phyloP scores from a whole-genome alignment of 805 yeast genomes.

The Saturnispora zaruensis region DNA sequence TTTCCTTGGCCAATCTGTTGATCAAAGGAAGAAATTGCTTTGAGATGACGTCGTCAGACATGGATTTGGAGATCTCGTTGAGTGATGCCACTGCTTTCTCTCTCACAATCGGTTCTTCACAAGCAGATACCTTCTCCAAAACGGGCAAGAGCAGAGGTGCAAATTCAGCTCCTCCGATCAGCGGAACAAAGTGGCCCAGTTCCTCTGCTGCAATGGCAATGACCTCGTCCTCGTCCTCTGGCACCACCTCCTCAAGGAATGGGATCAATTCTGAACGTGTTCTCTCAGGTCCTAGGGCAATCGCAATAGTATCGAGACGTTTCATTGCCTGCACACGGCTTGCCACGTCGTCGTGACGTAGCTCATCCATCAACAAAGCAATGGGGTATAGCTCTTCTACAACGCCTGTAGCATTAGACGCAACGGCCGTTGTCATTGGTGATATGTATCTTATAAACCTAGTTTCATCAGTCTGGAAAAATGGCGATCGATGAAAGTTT shows the following conservation, averaged over 20 bases:
- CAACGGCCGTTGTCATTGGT: conserved; percentile 6
- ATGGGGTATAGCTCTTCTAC: conserved; percentile 76
- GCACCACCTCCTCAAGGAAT: conserved; percentile 79
- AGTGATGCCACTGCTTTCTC: conserved; percentile 89
- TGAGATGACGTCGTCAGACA: conserved; percentile 55
- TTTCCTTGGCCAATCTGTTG: conserved; percentile 70
- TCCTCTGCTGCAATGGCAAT: conserved; percentile 89
- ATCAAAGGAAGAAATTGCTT: conserved; percentile 68
- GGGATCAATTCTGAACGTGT: conserved; percentile 85
- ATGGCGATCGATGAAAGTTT: not conserved
- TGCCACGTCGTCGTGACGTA: conserved; percentile 87
- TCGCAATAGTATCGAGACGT: conserved; percentile 85
- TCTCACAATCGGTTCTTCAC: conserved; percentile 94
- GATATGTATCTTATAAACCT: not conserved
- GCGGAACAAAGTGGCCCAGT: conserved; percentile 79
- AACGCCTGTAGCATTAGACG: not conserved
- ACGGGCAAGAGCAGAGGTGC: conserved; percentile 57
- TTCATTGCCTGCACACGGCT: conserved; percentile 93
- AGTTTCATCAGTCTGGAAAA: not conserved
- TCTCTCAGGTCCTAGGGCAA: conserved; percentile 91
- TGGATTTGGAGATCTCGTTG: conserved; percentile 55
- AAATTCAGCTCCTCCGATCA: conserved; percentile 72
- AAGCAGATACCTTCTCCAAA: conserved; percentile 75
- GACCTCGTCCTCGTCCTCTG: conserved; percentile 98
- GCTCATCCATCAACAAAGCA: conserved; percentile 93